Evolutionary conservation across 2,329 filamentous ascomycete species (phyloP), one percentile per base, ranked within the genome.

Genomic region (Tolypocladium ovalisporum): DNA sequence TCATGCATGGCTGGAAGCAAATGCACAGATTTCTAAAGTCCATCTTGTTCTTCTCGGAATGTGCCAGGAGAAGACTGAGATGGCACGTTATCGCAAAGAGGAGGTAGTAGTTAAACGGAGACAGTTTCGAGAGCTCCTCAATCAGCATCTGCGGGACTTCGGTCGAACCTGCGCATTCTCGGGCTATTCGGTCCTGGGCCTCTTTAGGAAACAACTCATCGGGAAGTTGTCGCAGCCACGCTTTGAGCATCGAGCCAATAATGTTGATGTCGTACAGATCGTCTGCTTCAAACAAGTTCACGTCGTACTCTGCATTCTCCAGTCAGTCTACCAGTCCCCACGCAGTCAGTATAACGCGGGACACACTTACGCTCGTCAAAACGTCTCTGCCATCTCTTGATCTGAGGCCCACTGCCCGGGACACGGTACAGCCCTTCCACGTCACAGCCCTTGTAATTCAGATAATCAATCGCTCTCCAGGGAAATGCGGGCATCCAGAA

Each of bases 401-500:
- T 89, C 66, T 96, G 89, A 53, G 88, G 88, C 2, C 89, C 89
- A 70, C 90, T 95, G 32, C 93, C 93, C 15, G 93, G 92, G 47
- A 97, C 88, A 58, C 93, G 85, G 70, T 97, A 97, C 4, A 97
- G 78, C 4, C 93, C 93, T 72, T 97, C 93, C 42, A 96, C 90
- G 67, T 97, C 92, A 64, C 89, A 94, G 42, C 90, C 90, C 68
- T 94, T 95, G 73, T 92, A 94, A 71, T 97, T 97, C 55, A 97
- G 78, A 70, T 96, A 97, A 74, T 97, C 93, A 62, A 97, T 97
- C 58, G 91, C 95, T 61, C 93, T 82, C 88, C 93, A 97, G 0
- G 93, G 92, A 58, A 97, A 86, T 8, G 91, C 89, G 15, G 93
- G 93, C 92, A 97, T 96, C 93, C 93, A 97, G 68, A 95, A 97